These are phyloP conservation scores for Myriosclerotinia curreyana DNA, from an alignment of 2,329 filamentous ascomycete genomes.

Conservation along the genomic window DNA sequence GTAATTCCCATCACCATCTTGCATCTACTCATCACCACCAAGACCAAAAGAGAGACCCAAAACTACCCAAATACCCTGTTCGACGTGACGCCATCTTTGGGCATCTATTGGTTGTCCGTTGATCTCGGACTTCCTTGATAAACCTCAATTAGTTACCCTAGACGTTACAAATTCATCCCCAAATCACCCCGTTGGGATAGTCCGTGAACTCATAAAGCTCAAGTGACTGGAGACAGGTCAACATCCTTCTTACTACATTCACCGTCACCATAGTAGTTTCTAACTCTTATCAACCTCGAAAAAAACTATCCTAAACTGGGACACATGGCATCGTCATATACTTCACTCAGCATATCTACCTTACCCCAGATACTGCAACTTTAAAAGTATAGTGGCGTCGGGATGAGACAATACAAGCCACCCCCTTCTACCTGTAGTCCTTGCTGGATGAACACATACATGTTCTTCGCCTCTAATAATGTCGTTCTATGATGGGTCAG, in stretches of 20 bases:
- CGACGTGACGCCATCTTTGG: neutral
- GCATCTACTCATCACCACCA: too few relatives aligned
- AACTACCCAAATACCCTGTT: neutral
- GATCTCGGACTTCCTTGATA: conserved; percentile 31
- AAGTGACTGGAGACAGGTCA: conserved; percentile 16
- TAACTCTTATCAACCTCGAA: conserved; percentile 2
- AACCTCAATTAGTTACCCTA: conserved; percentile 25
- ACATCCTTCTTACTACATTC: neutral
- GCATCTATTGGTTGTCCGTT: conserved; percentile 23
- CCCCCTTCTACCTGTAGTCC: conserved; percentile 31
- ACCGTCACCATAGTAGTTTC: conserved; percentile 7
- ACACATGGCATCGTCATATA: conserved; percentile 30
- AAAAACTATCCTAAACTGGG: conserved; percentile 17
- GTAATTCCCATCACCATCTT: too few relatives aligned
- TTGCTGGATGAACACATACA: conserved; percentile 35
- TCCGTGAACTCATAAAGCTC: conserved; percentile 24
- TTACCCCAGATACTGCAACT: conserved; percentile 36
- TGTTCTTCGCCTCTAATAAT: conserved; percentile 11
- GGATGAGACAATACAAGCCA: conserved; percentile 38
- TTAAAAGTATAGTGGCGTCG: conserved; percentile 32
- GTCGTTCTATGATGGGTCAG: conserved; percentile 28
- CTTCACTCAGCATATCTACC: conserved; percentile 27
- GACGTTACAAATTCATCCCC: conserved; percentile 30
- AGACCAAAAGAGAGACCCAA: neutral
- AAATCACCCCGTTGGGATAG: conserved; percentile 23